Conservation (phyloP, 805 yeast species). For the Clavispora asparagi region DNA sequence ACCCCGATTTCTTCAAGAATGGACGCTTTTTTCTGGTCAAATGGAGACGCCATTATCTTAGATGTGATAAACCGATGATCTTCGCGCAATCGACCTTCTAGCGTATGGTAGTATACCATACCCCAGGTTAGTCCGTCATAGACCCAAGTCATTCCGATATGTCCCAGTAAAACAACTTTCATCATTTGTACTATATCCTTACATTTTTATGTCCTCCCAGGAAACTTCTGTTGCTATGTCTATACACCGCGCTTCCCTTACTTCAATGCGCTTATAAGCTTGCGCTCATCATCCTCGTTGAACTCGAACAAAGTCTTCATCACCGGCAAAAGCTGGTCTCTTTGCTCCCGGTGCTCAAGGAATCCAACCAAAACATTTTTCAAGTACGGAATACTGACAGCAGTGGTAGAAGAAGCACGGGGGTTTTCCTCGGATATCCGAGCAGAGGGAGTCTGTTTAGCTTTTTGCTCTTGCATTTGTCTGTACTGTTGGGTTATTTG, state of each 20-base stretch:
- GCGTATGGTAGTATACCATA: too few species aligned
- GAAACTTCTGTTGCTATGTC: neutral
- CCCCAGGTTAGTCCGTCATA: too few species aligned
- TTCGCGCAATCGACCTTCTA: neutral
- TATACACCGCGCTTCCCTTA: constrained; percentile 6
- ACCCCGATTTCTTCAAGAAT: constrained; percentile 49
- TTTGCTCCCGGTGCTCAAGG: constrained; percentile 87
- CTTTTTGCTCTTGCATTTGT: constrained; percentile 29
- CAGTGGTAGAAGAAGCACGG: neutral
- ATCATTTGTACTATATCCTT: too few species aligned
- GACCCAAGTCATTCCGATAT: too few species aligned
- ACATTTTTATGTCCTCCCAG: neutral
- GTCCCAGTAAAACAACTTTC: too few species aligned
- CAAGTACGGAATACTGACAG: constrained; percentile 61
- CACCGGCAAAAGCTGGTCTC: constrained; percentile 81
- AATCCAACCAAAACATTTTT: constrained; percentile 90
- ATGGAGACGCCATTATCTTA: constrained; percentile 24
- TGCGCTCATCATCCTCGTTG: constrained; percentile 65
- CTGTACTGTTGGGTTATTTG: constrained; percentile 54
- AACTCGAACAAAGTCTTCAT: constrained; percentile 68
- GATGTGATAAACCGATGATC: neutral
- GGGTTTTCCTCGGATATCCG: constrained; percentile 12
- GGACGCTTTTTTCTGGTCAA: constrained; percentile 59
- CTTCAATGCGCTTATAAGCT: constrained; percentile 55
- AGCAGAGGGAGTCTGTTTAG: constrained; percentile 2